phyloP scores from a whole-genome alignment of 805 yeast genomes.

The Cyberlindnera misumaiensis region DNA sequence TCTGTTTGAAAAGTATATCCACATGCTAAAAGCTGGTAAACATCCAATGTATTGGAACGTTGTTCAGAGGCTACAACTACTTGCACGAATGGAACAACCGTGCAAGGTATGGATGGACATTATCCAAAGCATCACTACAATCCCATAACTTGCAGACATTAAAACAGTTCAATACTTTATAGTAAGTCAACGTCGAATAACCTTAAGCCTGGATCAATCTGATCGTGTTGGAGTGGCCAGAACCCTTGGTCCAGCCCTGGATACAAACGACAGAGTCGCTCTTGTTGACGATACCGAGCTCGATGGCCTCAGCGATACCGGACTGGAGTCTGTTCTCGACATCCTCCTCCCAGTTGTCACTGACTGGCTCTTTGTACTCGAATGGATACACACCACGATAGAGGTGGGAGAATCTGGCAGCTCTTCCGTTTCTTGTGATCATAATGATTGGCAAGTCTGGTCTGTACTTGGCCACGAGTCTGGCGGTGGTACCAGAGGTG shows the following conservation, averaged over 20 bases:
- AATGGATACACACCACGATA: slow-evolving; percentile 99
- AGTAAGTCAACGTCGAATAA: slow-evolving; percentile 1
- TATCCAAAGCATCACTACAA: background rate
- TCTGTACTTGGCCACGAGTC: slow-evolving; percentile 95
- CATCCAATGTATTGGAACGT: slow-evolving; percentile 13
- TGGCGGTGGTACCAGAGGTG: slow-evolving; percentile 91
- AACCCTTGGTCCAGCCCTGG: slow-evolving; percentile 98
- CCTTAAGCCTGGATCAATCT: slow-evolving; percentile 81
- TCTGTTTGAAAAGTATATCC: slow-evolving; percentile 30
- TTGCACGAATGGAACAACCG: slow-evolving; percentile 1
- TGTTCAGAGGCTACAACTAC: slow-evolving; percentile 12
- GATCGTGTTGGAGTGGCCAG: slow-evolving; percentile 98
- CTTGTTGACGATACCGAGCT: slow-evolving; percentile 74
- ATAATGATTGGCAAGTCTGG: slow-evolving; percentile 95
- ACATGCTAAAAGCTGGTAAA: slow-evolving; percentile 23
- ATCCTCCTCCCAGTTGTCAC: slow-evolving; percentile 89
- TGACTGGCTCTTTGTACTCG: slow-evolving; percentile 55
- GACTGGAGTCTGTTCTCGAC: slow-evolving; percentile 90
- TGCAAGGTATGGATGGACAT: slow-evolving; percentile 10
- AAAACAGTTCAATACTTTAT: too few relatives aligned
- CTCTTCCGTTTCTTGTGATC: slow-evolving; percentile 91
- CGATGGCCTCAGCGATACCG: slow-evolving; percentile 87
- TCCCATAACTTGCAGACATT: too few relatives aligned
- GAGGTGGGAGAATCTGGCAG: slow-evolving; percentile 94
- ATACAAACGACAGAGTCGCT: slow-evolving; percentile 91